Conservation (phyloP, 2,329 filamentous ascomycete genomes). For the Tolypocladium ophioglossoides region DNA sequence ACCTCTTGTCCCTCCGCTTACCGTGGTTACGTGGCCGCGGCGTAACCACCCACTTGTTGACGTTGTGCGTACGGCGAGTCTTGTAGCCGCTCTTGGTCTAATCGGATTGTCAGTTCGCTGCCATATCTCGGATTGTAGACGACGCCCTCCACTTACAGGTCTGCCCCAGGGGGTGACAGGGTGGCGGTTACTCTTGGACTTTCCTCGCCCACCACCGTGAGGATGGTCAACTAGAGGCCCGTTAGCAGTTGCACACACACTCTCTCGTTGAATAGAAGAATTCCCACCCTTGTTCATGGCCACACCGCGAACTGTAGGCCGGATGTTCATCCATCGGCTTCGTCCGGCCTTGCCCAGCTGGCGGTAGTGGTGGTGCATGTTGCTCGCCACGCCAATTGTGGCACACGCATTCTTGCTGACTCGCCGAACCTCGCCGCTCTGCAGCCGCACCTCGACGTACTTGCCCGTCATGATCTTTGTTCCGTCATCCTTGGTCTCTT, state of each 20-base stretch:
- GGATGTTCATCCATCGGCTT: conserved; percentile 84
- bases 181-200: conserved; percentile 95
- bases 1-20: conserved; percentile 63
- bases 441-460: conserved; percentile 74
- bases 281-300: conserved; percentile 88
- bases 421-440: conserved; percentile 85
- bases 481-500: conserved; percentile 53
- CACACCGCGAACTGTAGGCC: conserved; percentile 90
- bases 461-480: conserved; percentile 55
- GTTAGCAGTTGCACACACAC: neutral
- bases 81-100: conserved; percentile 82
- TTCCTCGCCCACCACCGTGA: conserved; percentile 97
- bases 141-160: conserved; percentile 54
- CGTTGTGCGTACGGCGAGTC: conserved; percentile 77
- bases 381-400: conserved; percentile 90
- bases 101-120: neutral
- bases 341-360: conserved; percentile 93
- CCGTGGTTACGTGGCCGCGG: conserved; percentile 81
- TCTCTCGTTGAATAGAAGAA: too few species aligned
- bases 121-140: neutral
- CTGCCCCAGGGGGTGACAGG: conserved; percentile 95
- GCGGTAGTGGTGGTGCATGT: conserved; percentile 79
- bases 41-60: conserved; percentile 85
- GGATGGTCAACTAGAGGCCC: conserved; percentile 66
- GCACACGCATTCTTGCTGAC: conserved; percentile 90